phyloP scores from a whole-genome alignment of 176 grass and related monocot genomes.

The Aegilops sharonensis region DNA sequence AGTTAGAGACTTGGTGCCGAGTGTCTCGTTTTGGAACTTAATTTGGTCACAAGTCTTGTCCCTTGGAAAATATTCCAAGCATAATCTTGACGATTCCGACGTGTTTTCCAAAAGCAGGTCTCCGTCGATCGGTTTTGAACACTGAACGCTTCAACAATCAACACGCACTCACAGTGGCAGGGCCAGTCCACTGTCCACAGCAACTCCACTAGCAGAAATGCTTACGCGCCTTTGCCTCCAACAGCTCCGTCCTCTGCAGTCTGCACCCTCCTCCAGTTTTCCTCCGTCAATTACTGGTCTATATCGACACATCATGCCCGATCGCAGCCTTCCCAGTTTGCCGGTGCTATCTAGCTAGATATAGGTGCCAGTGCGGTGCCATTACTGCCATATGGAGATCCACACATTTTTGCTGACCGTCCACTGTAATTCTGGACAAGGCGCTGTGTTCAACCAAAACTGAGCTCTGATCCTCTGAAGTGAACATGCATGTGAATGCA shows the following conservation, averaged over 20 bases:
- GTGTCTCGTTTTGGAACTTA: background rate
- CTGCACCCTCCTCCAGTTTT: background rate
- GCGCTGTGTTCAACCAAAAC: background rate
- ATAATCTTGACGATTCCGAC: background rate
- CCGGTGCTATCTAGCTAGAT: background rate
- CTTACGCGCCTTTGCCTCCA: background rate
- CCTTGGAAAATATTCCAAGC: background rate
- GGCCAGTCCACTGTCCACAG: background rate
- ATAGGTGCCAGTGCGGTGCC: no score
- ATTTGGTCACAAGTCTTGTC: background rate
- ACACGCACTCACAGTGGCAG: background rate
- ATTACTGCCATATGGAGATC: background rate
- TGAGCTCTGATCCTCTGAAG: background rate
- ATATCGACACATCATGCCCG: conserved; percentile 1
- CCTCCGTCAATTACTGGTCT: background rate
- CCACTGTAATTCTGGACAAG: background rate
- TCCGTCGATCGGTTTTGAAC: background rate
- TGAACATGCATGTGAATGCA: conserved; percentile 13
- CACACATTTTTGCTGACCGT: background rate
- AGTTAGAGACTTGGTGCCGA: no score
- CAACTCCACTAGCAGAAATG: background rate
- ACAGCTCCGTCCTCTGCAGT: background rate
- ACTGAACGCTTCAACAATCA: background rate
- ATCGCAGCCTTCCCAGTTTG: conserved; percentile 17
- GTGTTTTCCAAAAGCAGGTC: background rate